phyloP scores from a whole-genome alignment of 331 rosid genomes.

The Pyracantha coccinea region DNA sequence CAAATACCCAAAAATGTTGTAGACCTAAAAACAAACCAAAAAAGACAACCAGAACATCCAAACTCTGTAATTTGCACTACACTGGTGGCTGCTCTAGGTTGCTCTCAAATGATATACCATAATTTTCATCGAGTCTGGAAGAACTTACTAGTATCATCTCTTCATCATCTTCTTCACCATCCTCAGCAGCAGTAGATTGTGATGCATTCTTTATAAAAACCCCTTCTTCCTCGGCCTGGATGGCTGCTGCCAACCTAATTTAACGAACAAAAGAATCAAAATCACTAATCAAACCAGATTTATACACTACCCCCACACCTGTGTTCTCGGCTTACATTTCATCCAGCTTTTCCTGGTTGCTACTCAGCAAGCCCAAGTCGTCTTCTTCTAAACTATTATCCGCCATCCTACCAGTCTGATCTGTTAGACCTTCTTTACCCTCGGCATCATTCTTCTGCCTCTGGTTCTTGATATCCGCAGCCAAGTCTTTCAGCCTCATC shows the following conservation, averaged over 20 bases:
- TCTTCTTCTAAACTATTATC: conserved; percentile 26
- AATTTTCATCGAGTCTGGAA: not conserved
- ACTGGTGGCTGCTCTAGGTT: not conserved
- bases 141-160: conserved; percentile 46
- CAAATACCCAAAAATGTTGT: not conserved
- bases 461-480: conserved; percentile 65
- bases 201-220: conserved; percentile 17
- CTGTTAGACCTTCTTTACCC: conserved; percentile 27
- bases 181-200: conserved; percentile 24
- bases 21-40: not conserved
- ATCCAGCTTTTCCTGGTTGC: conserved; percentile 61
- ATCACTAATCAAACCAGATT: conserved; percentile 14
- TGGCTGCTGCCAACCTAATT: conserved; percentile 75
- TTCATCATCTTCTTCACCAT: conserved; percentile 31
- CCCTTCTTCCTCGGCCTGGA: conserved; percentile 56
- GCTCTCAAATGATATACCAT: not conserved
- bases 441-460: conserved; percentile 33
- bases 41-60: not conserved
- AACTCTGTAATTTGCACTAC: not conserved
- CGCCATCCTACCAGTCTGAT: conserved; percentile 17
- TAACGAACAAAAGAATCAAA: conserved; percentile 17
- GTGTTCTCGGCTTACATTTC: conserved; percentile 47
- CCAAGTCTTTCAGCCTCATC: conserved; percentile 60
- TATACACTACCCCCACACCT: not conserved
- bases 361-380: conserved; percentile 16